Base-by-base conservation (phyloP, 148 eudicot genomes). In the Silene conica region DNA sequence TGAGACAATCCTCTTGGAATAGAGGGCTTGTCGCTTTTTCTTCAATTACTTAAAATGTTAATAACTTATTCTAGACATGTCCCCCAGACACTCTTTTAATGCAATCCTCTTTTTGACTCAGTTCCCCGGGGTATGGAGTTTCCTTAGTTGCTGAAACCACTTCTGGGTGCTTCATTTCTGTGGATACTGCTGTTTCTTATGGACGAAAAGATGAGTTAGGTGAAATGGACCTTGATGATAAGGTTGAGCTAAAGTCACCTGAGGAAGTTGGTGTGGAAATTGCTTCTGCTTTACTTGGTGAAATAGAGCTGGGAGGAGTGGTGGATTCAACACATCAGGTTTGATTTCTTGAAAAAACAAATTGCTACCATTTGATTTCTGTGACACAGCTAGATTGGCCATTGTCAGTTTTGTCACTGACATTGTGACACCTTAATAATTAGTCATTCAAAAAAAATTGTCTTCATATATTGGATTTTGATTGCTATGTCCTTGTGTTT, bases 281-380 rank as follows among this genome's bases (percentile, higher is more conserved):
- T 71, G 97, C 98, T 78, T 87, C 87, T 64, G 65, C 79, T 63
- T 78, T 95, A 69, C 84, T 90, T 59, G 82, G 80, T 68, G 98
- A 95, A 88, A 84, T 95, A 64, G 89, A 85, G 78, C 90, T 89
- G 84, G 98, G 96, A 6, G 98, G 98, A 50, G 97, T 94, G 22
- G 96, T 94, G 43, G 98, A 95, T 82, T 95, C 97, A 15, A 85
- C 91, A 31, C 99, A 95, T 76, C 99, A 92, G 97, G 98, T 91
- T 65, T 82, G 85, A 71, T 21, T 26, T 79, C 54, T 63, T 9
- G 16, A 43, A 19, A 56, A 56, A 22, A 56, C 18, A 5, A 21
- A 31, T 63, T n/a, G 43, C 43, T n/a, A 7, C 12, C 18, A 45
- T 68, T 10, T 68, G n/a, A 8, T 19, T 19, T 41, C n/a, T 4